phyloP scores from a whole-genome alignment of 805 yeast species.

The Pichia paraexigua region DNA sequence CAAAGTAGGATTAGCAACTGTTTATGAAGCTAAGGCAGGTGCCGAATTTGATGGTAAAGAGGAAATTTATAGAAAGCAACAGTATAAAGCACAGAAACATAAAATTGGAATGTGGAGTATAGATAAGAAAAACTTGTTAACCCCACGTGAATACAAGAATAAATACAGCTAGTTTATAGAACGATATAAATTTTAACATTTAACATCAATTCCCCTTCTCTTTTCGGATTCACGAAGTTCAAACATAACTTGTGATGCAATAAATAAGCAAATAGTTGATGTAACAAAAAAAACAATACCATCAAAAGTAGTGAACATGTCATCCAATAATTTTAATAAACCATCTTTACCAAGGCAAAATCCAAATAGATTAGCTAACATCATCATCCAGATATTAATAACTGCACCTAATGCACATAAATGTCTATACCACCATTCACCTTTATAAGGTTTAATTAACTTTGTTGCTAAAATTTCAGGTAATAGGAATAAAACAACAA shows the following conservation, averaged over 20 bases:
- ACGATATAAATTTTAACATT: constrained; percentile 43
- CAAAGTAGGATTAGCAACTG: constrained; percentile 71
- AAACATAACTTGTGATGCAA: constrained; percentile 90
- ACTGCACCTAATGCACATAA: constrained; percentile 85
- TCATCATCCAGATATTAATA: constrained; percentile 92
- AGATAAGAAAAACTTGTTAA: constrained; percentile 32
- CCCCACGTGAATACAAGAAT: constrained; percentile 78
- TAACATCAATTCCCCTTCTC: constrained; percentile 72
- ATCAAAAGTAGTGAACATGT: constrained; percentile 60
- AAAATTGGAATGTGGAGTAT: constrained; percentile 66
- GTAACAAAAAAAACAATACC: constrained; percentile 59
- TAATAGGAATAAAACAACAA: constrained; percentile 72
- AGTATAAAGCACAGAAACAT: constrained; percentile 47
- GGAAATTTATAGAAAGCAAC: constrained; percentile 47
- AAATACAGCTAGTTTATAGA: constrained; percentile 19
- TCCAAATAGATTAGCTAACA: constrained; percentile 91
- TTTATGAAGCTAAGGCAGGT: constrained; percentile 73
- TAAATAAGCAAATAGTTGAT: constrained; percentile 62
- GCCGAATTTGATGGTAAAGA: constrained; percentile 86
- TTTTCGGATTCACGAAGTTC: constrained; percentile 83
- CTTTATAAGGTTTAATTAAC: constrained; percentile 25
- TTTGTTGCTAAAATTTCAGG: constrained; percentile 73
- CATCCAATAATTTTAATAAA: constrained; percentile 51
- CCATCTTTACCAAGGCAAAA: constrained; percentile 93
- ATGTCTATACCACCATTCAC: constrained; percentile 66